Evolutionary conservation across 805 yeast genomes (phyloP), one percentile per base, ranked within the genome.

Genomic region (Suhomyces xylopsoci): DNA sequence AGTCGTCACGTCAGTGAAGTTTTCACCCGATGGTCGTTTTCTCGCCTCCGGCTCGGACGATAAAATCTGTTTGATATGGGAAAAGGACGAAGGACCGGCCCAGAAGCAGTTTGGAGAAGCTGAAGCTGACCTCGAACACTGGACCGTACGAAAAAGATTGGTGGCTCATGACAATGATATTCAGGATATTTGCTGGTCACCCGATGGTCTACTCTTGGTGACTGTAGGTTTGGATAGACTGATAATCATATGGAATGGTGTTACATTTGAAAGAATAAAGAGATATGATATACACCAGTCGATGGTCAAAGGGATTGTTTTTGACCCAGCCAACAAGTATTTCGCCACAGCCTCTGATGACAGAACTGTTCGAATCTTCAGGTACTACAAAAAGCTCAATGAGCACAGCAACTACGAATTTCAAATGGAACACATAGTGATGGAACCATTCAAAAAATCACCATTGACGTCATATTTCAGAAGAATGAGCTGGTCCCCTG

Each of bases 141-240:
- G 99, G 99, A 85, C 93, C 1, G 97, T 93, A 1, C 74, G 97
- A 17, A 90, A 90, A 62, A 80, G 98, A 62, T 79, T 91, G 14
- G 97, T 90, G 17, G 99, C 97, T 1, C 99, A 94, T 68, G 98
- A 94, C 58, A 94, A 93, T 65, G 99, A 94, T 73, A 89, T 94
- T 48, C 99, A 94, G 67, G 99, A 94, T 69, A 85, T 94, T 59
- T 96, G 97, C 43, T 94, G 99, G 98, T 88, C 97, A 1, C 97
- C 98, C 0, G 98, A 93, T 65, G 88, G 96, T 3, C 82, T 90
- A 36, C 82, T 94, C 22, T 73, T 94, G 46, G 97, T 94, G 15
- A 88, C 97, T 1, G 99, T 93, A 9, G 99, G 99, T 0, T 76
- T 94, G 52, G 99, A 94, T 69, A 78, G 97, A 63, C 87, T 94